Evolutionary conservation across 768 basidiomycete genomes (phyloP).

Genomic region (Suillus lakei): DNA sequence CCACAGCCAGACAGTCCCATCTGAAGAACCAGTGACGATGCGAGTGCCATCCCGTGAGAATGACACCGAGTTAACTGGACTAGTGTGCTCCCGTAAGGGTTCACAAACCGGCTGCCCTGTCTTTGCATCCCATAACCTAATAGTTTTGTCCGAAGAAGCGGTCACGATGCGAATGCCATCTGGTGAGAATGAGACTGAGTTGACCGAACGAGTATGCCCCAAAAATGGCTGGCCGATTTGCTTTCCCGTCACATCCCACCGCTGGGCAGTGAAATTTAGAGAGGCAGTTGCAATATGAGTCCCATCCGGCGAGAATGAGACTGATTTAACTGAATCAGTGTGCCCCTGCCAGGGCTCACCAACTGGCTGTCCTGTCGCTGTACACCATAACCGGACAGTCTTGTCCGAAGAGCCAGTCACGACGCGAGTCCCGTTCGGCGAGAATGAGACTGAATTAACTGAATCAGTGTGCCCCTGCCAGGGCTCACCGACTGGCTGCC

Average conservation of each 20-base stretch:
- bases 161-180: slow-evolving; percentile 16
- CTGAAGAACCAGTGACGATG: slow-evolving; percentile 14
- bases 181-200: slow-evolving; percentile 19
- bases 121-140: slow-evolving; percentile 1
- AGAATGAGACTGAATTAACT: slow-evolving; percentile 12
- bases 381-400: slow-evolving; percentile 25
- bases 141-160: slow-evolving; percentile 2
- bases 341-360: slow-evolving; percentile 8
- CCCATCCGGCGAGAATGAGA: slow-evolving; percentile 18
- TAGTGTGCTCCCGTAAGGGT: slow-evolving; percentile 10
- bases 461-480: slow-evolving; percentile 6
- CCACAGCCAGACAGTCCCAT: slow-evolving; percentile 13
- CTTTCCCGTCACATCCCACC: slow-evolving; percentile 17
- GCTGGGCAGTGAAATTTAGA: slow-evolving; percentile 10
- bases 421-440: slow-evolving; percentile 17
- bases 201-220: slow-evolving; percentile 14
- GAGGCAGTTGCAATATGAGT: slow-evolving; percentile 11
- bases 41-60: slow-evolving; percentile 20
- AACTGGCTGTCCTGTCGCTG: slow-evolving; percentile 6
- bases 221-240: slow-evolving; percentile 6
- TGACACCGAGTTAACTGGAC: slow-evolving; percentile 10
- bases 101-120: not conserved
- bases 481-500: slow-evolving; percentile 3
- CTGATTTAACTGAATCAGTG: slow-evolving; percentile 7
- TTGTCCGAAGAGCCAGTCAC: slow-evolving; percentile 23